Evolutionary conservation across 106 monocot species (phyloP).

Genomic region (Allium sativum): DNA sequence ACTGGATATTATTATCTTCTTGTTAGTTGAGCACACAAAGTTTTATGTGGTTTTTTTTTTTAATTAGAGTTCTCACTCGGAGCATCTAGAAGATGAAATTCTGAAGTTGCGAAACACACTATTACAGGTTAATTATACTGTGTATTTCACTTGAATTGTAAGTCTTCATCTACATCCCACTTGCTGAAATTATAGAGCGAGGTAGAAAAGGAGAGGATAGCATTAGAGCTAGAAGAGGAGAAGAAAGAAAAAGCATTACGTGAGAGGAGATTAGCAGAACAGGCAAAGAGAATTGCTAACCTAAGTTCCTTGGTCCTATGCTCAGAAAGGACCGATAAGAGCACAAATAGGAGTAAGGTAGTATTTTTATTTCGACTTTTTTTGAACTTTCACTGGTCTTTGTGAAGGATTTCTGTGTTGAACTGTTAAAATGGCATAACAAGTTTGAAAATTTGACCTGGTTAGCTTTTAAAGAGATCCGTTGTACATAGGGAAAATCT

Average conservation of each 20-base stretch:
- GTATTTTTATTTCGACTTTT: background rate
- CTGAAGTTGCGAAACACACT: slow-evolving; percentile 78
- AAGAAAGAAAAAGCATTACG: slow-evolving; percentile 85
- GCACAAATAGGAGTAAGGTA: slow-evolving; percentile 33
- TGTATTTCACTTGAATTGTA: background rate
- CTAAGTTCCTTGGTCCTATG: slow-evolving; percentile 85
- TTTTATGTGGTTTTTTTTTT: slow-evolving; percentile 2
- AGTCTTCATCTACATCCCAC: background rate
- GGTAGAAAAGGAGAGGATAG: slow-evolving; percentile 93
- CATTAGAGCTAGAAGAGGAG: slow-evolving; percentile 91
- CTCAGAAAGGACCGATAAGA: slow-evolving; percentile 57
- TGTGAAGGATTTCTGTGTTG: background rate
- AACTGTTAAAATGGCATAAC: no score
- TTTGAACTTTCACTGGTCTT: background rate
- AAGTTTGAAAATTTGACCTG: no score
- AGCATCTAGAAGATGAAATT: slow-evolving; percentile 87
- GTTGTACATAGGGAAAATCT: no score
- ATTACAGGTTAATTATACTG: slow-evolving; percentile 42
- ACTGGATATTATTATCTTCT: background rate
- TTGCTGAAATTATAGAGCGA: slow-evolving; percentile 54
- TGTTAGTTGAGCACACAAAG: background rate
- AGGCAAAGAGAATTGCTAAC: slow-evolving; percentile 86
- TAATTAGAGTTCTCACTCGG: slow-evolving; percentile 76
- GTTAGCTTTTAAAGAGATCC: no score
- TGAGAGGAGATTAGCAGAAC: slow-evolving; percentile 65